A percentile compares a stretch with the other conserved stretches of the same genome.
Conservation (phyloP, 305 asterid genomes). For the Fraxinus sp. region DNA sequence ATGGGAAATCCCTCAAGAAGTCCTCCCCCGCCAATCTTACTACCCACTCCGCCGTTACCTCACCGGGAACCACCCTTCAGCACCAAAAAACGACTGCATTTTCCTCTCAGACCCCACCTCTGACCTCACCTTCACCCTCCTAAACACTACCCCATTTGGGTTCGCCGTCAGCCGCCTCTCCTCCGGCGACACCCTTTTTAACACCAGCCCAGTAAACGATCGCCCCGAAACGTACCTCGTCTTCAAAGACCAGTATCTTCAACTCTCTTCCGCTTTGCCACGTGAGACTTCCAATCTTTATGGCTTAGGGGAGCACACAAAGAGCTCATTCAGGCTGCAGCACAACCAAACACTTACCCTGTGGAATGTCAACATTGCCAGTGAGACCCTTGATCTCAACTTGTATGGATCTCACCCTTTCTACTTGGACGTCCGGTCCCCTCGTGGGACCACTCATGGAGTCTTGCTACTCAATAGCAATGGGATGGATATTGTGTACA, state of each 20-base stretch:
- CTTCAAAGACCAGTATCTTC: slow-evolving; percentile 84
- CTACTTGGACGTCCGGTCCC: slow-evolving; percentile 75
- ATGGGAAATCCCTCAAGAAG: slow-evolving; percentile 70
- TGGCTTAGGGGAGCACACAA: slow-evolving; percentile 90
- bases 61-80: slow-evolving; percentile 19
- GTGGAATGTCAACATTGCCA: slow-evolving; percentile 71
- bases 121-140: slow-evolving; percentile 63
- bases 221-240: slow-evolving; percentile 49
- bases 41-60: slow-evolving; percentile 14
- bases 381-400: slow-evolving; percentile 54
- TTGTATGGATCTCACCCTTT: slow-evolving; percentile 87
- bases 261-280: slow-evolving; percentile 68
- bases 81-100: slow-evolving; percentile 18
- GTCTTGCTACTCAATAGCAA: slow-evolving; percentile 75
- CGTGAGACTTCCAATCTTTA: slow-evolving; percentile 47
- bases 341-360: slow-evolving; percentile 66
- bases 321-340: slow-evolving; percentile 53
- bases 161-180: slow-evolving; percentile 67
- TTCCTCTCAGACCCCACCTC: slow-evolving; percentile 43
- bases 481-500: slow-evolving; percentile 76
- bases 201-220: slow-evolving; percentile 36
- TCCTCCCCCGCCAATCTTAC: slow-evolving; percentile 44
- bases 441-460: slow-evolving; percentile 66
- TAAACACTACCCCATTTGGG: slow-evolving; percentile 63
- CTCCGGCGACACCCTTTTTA: slow-evolving; percentile 57